Base-by-base conservation (phyloP, 2,329 filamentous ascomycete species). In the Epicoccum nigrum region DNA sequence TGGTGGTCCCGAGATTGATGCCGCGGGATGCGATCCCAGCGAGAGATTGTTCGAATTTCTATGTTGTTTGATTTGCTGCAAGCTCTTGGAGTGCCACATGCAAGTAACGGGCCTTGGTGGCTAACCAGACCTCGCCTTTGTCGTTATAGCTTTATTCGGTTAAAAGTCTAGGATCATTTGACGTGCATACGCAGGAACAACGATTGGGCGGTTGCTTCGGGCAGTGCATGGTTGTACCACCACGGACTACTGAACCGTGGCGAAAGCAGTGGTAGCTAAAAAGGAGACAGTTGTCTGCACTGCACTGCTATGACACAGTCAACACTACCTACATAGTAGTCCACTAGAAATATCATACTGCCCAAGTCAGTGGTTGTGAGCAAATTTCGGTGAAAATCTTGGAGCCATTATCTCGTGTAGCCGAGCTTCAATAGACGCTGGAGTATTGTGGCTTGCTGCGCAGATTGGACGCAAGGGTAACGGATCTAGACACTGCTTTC, bases 31-130 rank as follows among this genome's bases (percentile, higher is more conserved):
- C 40, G 46, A 55, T 45, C 51, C 50, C 52, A 35, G 32, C 52
- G 55, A 54, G 54, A 56, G 54, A 59, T 58, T 55, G 54, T 16
- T 47, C 45, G 38, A 35, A 16, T 37, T 39, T 16, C 23, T 51
- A 45, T 37, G 48, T 42, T 38, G 43, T 32, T 43, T 28, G 25
- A 13, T 39, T 34, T 28, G 43, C 46, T 34, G 23, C 43, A 44
- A 44, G 39, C 33, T 46, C 35, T 45, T n/a, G 12, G 11, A 15
- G 42, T 46, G 17, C 30, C 42, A 42, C 48, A 45, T 46, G 37
- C 27, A 9, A 25, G 32, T 25, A 25, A 49, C 25, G 39, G 45
- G 17, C 15, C 42, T 39, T 28, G 43, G 23, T 39, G 49, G 42
- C 32, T 52, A 37, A 38, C 38, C 43, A 19, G 25, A 16, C 19